A percentile compares a stretch with the other conserved stretches of the same genome.
These are phyloP conservation scores for Shiraia sp. DNA, from an alignment of 2,329 filamentous ascomycete species.

Conservation along the genomic window DNA sequence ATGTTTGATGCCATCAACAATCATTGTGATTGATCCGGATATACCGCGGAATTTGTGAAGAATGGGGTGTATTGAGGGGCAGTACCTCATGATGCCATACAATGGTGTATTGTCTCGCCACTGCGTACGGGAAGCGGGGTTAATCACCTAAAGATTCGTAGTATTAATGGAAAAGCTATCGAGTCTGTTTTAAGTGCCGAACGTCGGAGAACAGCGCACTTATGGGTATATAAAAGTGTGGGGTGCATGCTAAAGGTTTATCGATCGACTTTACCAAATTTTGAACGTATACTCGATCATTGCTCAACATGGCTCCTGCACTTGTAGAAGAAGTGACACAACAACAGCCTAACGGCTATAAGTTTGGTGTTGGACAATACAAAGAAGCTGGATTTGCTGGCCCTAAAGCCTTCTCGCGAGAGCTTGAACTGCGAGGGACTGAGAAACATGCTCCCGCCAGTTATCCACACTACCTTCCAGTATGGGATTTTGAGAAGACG, in stretches of 20 bases:
- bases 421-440: conserved; percentile 58
- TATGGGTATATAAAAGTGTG: not conserved
- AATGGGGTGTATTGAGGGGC: conserved; percentile 8
- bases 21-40: conserved; percentile 23
- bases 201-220: conserved; percentile 1
- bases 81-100: not conserved
- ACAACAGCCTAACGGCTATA: conserved; percentile 28
- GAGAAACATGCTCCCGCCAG: conserved; percentile 59
- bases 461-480: conserved; percentile 75
- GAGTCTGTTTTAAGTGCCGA: conserved; percentile 6
- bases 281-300: not conserved
- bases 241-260: too few relatives aligned
- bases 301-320: conserved; percentile 47
- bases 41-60: conserved; percentile 11
- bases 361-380: conserved; percentile 40
- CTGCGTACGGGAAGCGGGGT: conserved; percentile 16
- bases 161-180: conserved; percentile 5
- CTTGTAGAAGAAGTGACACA: conserved; percentile 44
- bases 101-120: conserved; percentile 6
- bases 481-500: conserved; percentile 64
- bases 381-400: conserved; percentile 51
- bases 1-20: conserved; percentile 32
- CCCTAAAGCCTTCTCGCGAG: conserved; percentile 51
- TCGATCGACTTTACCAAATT: not conserved
- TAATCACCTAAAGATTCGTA: conserved; percentile 1